A percentile compares a stretch with the other conserved stretches of the same genome.
Conservation (phyloP, 2,329 filamentous ascomycete species). For the Phaeophleospora eucalypticola region DNA sequence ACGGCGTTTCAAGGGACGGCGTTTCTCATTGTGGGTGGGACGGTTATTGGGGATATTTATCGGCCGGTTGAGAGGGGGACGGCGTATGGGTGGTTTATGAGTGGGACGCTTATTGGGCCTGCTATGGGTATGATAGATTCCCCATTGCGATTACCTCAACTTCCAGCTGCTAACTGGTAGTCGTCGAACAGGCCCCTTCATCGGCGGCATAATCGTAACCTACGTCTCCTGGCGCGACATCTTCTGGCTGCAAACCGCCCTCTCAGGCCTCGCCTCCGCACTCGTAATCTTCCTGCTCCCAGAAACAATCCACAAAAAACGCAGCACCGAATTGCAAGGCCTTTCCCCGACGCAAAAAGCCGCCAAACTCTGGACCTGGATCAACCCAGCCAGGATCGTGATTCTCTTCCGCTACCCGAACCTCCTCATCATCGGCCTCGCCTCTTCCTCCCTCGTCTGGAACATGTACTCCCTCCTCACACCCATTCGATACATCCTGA, state of each 20-base stretch:
- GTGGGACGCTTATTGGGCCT: constrained; percentile 62
- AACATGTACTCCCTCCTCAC: constrained; percentile 62
- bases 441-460: constrained; percentile 63
- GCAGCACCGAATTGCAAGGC: constrained; percentile 58
- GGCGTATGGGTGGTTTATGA: constrained; percentile 14
- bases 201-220: constrained; percentile 73
- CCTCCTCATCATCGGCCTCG: constrained; percentile 58
- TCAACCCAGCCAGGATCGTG: constrained; percentile 63
- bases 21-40: constrained; percentile 67
- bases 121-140: constrained; percentile 43
- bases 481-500: constrained; percentile 60
- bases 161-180: not conserved
- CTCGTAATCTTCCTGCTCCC: constrained; percentile 64
- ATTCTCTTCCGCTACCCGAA: constrained; percentile 66
- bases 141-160: not conserved
- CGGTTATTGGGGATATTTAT: constrained; percentile 60
- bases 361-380: constrained; percentile 56
- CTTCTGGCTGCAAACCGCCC: constrained; percentile 70
- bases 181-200: constrained; percentile 49
- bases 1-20: constrained; percentile 67
- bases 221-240: constrained; percentile 69
- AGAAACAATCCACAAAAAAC: constrained; percentile 66
- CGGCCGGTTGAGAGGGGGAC: constrained; percentile 55
- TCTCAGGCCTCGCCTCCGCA: constrained; percentile 57
- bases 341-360: constrained; percentile 43